Evolutionary conservation across 2,329 filamentous ascomycete species (phyloP), one percentile per base, ranked within the genome.

Genomic region (Sclerotinia sclerotiorum): DNA sequence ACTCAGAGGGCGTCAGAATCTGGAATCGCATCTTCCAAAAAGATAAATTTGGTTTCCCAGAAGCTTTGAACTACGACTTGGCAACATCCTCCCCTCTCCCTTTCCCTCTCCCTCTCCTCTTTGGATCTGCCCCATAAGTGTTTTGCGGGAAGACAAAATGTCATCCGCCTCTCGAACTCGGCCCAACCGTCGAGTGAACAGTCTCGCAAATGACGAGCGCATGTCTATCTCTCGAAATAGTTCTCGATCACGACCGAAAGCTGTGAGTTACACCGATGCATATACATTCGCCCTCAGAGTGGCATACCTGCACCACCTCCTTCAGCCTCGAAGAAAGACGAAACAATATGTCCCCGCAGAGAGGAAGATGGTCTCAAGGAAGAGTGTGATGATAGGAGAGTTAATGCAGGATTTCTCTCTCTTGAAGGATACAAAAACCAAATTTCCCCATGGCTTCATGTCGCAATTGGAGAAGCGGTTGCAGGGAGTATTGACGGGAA

Each of bases 211-310:
- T 42, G 70, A 52, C 46, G 73, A 74, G 24, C 73, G 74, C n/a
- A 52, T 67, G 39, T 67, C 65, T 13, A 65, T 74, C 32, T 73
- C 73, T 29, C 75, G 77, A 70, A 76, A 73, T 44, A 68, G 71
- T 46, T 87, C 86, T 60, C 81, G 79, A 71, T 79, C 81, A 58
- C 81, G 82, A 70, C 78, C 81, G 61, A 77, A 81, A 64, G 79
- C 82, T 66, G 82, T 89, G 72, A 84, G 83, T 74, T 84, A 87
- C 78, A 91, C 96, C 75, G 93, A 97, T 80, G 94, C 93, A 77
- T 97, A 96, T 81, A 91, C 89, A 72, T 97, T 93, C 81, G 93
- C 94, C 75, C 87, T 99, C 67, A 91, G 95, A 71, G 89, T 92
- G 73, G 94, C 94, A 74, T 97, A 93, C 80, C 90, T 99, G 69